Evolutionary conservation across 2,329 filamentous ascomycete genomes (phyloP), one percentile per base, ranked within the genome.

Genomic region (Aspergillus spinulosporus): DNA sequence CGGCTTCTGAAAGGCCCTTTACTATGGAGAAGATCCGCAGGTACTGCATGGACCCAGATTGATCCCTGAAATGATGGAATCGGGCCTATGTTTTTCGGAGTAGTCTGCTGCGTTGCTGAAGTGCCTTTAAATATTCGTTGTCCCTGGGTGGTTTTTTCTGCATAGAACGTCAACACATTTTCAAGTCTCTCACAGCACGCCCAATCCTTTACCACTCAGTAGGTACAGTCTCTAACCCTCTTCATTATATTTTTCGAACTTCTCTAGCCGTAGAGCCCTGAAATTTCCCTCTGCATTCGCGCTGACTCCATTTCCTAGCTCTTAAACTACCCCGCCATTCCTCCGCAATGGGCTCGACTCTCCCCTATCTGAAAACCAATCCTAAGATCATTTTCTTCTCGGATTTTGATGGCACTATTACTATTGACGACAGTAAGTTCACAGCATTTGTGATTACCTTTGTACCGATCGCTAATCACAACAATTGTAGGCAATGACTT

Each of bases 311-410:
- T 43, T 8, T 36, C 14, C 14, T 15, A 42, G 32, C 11, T 31
- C 49, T 46, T 14, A 26, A 46, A 44, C 36, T 43, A 52, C 54
- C 37, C 54, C 44, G 37, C 49, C 48, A 39, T 34, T 44, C 36
- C 44, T 40, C 15, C 56, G 67, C 49, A 45, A 74, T 74, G 72
- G 66, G 64, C 9, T 67, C 70, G 28, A 64, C 69, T 29, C 70
- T 76, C 37, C 73, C 74, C 21, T 76, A 76, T 28, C 70, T 80
- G 64, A 69, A 74, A 58, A 75, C 72, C 56, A 86, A 88, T 72
- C 92, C 92, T 50, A 89, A 91, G 77, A 89, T 90, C 80, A 92
- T 99, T 80, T 97, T 99, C 84, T 97, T 97, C 81, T 96, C 92
- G 65, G 94, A 99, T 78, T 97, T 97, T 72, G 94, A 99, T 76